These are phyloP conservation scores for Boletus barrowsii DNA, from an alignment of 768 basidiomycete species.

Conservation along the genomic window DNA sequence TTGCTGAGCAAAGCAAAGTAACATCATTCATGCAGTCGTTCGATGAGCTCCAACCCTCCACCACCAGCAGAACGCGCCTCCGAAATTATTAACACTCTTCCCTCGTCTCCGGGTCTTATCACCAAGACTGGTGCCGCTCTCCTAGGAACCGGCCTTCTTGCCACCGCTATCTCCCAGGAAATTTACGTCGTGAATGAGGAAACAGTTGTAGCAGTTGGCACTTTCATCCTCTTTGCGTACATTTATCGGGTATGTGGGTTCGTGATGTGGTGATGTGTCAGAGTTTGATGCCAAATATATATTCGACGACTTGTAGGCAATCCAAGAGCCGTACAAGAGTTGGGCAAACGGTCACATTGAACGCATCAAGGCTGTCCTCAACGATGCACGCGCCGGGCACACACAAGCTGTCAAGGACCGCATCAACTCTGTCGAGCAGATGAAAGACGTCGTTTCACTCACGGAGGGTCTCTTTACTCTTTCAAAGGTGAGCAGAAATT, in stretches of 20 bases:
- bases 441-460: constrained; percentile 93
- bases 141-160: constrained; percentile 83
- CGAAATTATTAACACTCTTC: constrained; percentile 84
- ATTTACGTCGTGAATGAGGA: constrained; percentile 98
- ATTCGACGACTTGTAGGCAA: constrained; percentile 43
- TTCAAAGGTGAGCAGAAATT: constrained; percentile 64
- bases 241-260: constrained; percentile 65
- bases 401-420: constrained; percentile 91
- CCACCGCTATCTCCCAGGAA: constrained; percentile 94
- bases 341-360: constrained; percentile 91
- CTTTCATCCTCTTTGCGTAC: constrained; percentile 77
- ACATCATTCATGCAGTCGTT: constrained; percentile 44
- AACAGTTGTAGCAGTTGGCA: constrained; percentile 82
- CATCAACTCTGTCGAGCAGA: constrained; percentile 85
- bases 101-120: constrained; percentile 81
- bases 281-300: constrained; percentile 4
- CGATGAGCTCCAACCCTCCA: constrained; percentile 62
- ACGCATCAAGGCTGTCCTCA: constrained; percentile 77
- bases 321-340: constrained; percentile 83
- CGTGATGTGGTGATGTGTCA: background rate
- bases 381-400: constrained; percentile 82
- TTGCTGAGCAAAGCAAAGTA: constrained; percentile 7
- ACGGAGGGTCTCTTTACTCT: constrained; percentile 89
- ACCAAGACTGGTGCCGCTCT: constrained; percentile 94
- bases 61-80: constrained; percentile 86